These are phyloP conservation scores for Cenchrus fungigraminus DNA, from an alignment of 176 grass and related monocot species.

Conservation along the genomic window DNA sequence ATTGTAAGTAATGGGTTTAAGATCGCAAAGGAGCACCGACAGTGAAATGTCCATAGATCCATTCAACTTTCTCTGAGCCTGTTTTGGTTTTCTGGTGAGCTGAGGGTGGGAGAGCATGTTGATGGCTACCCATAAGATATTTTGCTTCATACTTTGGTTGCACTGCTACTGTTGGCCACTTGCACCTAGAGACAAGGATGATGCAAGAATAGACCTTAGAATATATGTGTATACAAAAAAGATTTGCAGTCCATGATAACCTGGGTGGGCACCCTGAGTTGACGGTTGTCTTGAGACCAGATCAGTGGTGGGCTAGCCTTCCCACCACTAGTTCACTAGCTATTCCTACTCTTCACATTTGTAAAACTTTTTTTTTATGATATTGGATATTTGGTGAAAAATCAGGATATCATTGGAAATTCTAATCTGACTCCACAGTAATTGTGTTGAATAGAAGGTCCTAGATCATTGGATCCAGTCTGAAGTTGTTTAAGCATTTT, in stretches of 20 bases:
- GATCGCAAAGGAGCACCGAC: not conserved
- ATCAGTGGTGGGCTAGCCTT: not conserved
- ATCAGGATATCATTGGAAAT: not conserved
- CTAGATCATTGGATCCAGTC: not conserved
- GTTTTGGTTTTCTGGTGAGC: slow-evolving; percentile 27
- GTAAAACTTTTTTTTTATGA: not conserved
- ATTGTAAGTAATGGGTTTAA: not conserved
- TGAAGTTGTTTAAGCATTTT: not conserved
- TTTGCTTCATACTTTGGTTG: slow-evolving; percentile 19
- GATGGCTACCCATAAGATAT: slow-evolving; percentile 32
- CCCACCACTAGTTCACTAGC: not conserved
- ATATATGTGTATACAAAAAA: not conserved
- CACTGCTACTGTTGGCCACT: slow-evolving; percentile 27
- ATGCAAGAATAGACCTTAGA: slow-evolving; percentile 25
- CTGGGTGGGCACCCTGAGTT: not conserved
- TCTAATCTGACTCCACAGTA: not conserved
- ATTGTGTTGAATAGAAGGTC: not conserved
- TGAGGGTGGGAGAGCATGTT: slow-evolving; percentile 7
- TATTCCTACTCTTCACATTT: not conserved
- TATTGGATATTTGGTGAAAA: not conserved
- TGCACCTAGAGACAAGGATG: slow-evolving; percentile 20
- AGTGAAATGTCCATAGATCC: not conserved
- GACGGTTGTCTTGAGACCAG: not conserved
- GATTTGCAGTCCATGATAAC: not conserved
- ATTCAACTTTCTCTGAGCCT: not conserved